These are phyloP conservation scores for Tolypocladium endophyticum DNA, from an alignment of 2,329 filamentous ascomycete species.

Conservation along the genomic window DNA sequence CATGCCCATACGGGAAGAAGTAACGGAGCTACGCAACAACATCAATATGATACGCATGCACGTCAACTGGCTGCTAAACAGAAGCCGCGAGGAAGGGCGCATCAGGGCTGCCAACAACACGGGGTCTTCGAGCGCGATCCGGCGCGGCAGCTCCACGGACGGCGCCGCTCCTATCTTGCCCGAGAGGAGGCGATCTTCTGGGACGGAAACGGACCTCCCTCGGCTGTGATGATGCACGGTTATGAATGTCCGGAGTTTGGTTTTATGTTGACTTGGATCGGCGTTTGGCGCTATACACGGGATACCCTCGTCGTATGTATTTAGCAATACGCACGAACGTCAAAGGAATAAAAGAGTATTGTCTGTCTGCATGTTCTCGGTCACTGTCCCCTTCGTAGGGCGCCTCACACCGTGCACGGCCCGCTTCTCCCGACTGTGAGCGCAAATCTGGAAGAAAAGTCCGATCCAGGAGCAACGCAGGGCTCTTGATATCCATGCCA, in stretches of 20 bases:
- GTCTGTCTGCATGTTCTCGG: not conserved
- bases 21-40: conserved; percentile 48
- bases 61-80: conserved; percentile 46
- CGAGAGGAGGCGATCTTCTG: conserved; percentile 26
- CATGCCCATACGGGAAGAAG: conserved; percentile 50
- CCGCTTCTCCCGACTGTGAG: not conserved
- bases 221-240: conserved; percentile 16
- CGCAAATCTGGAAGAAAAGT: not conserved
- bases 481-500: not conserved
- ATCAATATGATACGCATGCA: conserved; percentile 49
- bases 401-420: not conserved
- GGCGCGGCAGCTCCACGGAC: conserved; percentile 18
- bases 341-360: not conserved
- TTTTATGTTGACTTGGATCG: not conserved
- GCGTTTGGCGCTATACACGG: not conserved
- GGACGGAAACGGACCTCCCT: conserved; percentile 25
- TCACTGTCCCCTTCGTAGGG: not conserved
- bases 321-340: too few relatives aligned
- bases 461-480: not conserved
- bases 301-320: not conserved
- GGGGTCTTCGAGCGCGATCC: conserved; percentile 17
- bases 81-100: conserved; percentile 36
- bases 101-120: conserved; percentile 25
- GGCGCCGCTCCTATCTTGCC: conserved; percentile 14
- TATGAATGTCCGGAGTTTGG: too few relatives aligned